phyloP scores from a whole-genome alignment of 306 rosid species.

The Lathyrus aphaca region DNA sequence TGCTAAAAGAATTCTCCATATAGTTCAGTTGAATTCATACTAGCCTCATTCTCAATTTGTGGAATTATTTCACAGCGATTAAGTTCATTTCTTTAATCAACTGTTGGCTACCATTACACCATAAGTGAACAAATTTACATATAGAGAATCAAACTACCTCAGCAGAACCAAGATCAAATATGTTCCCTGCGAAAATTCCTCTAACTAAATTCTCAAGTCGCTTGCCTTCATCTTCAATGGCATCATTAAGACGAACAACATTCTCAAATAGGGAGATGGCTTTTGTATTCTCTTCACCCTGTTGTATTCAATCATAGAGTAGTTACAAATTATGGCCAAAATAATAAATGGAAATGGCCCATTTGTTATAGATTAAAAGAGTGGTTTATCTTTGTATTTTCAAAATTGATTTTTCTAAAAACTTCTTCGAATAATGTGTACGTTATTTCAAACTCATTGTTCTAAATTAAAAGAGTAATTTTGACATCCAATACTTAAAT shows the following conservation, averaged over 20 bases:
- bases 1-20: not conserved
- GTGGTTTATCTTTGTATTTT: too few species aligned
- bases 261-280: conserved; percentile 74
- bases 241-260: conserved; percentile 73
- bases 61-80: not conserved
- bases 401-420: too few species aligned
- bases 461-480: too few species aligned
- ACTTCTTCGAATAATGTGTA: too few species aligned
- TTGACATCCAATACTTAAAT: too few species aligned
- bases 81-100: not conserved
- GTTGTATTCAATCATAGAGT: conserved; percentile 28
- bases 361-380: too few species aligned
- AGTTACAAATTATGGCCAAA: conserved; percentile 22
- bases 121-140: conserved; percentile 23
- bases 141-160: conserved; percentile 55
- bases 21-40: conserved; percentile 5
- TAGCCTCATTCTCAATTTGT: conserved; percentile 15
- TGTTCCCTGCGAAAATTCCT: conserved; percentile 93
- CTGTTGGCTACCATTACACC: conserved; percentile 6
- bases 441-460: too few species aligned
- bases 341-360: not conserved
- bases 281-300: conserved; percentile 94
- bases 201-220: conserved; percentile 79
- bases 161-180: conserved; percentile 96
- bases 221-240: conserved; percentile 80